Evolutionary conservation across 1,284 basidiomycete genomes (phyloP), one percentile per base, ranked within the genome.

Genomic region (Chalciporus sp.): DNA sequence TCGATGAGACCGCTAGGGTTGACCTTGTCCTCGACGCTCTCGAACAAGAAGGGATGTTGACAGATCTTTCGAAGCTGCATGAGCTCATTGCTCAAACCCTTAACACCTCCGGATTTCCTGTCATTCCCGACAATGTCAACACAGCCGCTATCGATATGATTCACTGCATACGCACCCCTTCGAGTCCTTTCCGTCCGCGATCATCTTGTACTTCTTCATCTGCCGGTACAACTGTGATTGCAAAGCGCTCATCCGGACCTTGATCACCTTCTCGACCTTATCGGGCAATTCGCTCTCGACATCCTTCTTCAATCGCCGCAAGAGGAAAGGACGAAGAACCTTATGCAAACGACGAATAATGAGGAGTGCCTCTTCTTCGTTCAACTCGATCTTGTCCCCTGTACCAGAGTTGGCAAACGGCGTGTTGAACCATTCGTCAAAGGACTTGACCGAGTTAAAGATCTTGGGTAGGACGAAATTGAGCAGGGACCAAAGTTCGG

Each of bases 371-470:
- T 99, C 97, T 91, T 99, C 97, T 90, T 99, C 97, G 76, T 97
- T 98, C 77, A 99, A 76, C 80, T 98, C 95, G 72, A 99, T 98
- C 82, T 96, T 97, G 74, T 99, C 96, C 19, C 90, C 89, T 0
- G 90, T 89, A 33, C 97, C 96, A 16, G 95, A 95, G 74, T 96
- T 98, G 58, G 97, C 96, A 64, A 99, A 99, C 0, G 97, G 97
- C 2, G 96, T 98, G 76, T 99, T 99, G 82, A 99, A 99, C 97
- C 97, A 99, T 71, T 99, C 97, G 69, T 99, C 97, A 70, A 99
- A 99, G 44, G 95, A 97, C 74, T 98, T 98, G 63, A 98, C 95
- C 4, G 96, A 99, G 78, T 99, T 99, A 83, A 99, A 99, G 68
- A 99, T 90, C 76, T 95, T 98, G 20, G 97, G 97, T 17, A 99